Percentiles rank a stretch among this genome's conserved stretches.
Evolutionary conservation across 2,329 filamentous ascomycete species (phyloP).

Genomic region (Pseudonectria foliicola): DNA sequence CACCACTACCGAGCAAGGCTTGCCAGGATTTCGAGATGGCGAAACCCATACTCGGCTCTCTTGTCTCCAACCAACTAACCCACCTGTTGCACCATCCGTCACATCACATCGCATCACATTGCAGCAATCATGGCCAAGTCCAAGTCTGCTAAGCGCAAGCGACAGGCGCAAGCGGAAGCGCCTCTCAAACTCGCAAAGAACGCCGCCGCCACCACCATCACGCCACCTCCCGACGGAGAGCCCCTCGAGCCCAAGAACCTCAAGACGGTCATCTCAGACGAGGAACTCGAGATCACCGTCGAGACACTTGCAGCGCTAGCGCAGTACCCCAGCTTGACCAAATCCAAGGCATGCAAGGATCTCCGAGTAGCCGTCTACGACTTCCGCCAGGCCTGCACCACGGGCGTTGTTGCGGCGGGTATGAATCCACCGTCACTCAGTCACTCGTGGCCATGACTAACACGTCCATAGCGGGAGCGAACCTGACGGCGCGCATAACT

Average conservation of each 20-base stretch:
- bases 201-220: constrained; percentile 15
- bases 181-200: constrained; percentile 34
- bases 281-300: constrained; percentile 60
- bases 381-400: constrained; percentile 62
- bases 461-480: constrained; percentile 41
- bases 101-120: too few relatives aligned
- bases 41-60: too few relatives aligned
- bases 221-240: constrained; percentile 29
- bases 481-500: constrained; percentile 59
- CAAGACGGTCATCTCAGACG: constrained; percentile 48
- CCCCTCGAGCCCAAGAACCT: constrained; percentile 41
- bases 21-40: too few relatives aligned
- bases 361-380: constrained; percentile 60
- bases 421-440: constrained; percentile 2
- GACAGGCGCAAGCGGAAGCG: constrained; percentile 27
- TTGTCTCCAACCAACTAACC: too few relatives aligned
- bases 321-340: constrained; percentile 55
- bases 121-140: constrained; percentile 32
- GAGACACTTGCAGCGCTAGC: constrained; percentile 56
- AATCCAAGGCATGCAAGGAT: constrained; percentile 61
- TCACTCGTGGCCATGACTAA: background rate
- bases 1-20: too few relatives aligned
- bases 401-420: constrained; percentile 53
- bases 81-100: too few relatives aligned
- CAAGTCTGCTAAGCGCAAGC: constrained; percentile 41